Evolutionary conservation across 805 yeast genomes (phyloP).

Genomic region (Cyberlindnera mycetangii): DNA sequence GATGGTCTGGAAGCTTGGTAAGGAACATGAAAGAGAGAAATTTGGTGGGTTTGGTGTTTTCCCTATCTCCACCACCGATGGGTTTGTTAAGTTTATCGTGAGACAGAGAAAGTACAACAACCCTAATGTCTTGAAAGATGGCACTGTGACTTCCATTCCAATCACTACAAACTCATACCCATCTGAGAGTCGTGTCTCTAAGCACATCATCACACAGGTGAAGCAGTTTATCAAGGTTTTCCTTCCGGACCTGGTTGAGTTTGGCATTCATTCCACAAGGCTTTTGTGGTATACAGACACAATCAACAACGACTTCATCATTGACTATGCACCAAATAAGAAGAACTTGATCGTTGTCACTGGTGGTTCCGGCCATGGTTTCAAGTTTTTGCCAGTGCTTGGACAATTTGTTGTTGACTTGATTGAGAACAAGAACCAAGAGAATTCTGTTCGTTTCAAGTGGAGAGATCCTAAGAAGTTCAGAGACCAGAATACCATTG

Average conservation of each 20-base stretch:
- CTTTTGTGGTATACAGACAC: constrained; percentile 40
- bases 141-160: constrained; percentile 32
- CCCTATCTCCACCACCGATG: constrained; percentile 31
- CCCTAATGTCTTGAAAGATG: constrained; percentile 24
- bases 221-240: constrained; percentile 18
- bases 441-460: constrained; percentile 30
- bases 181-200: constrained; percentile 25
- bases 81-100: constrained; percentile 34
- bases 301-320: constrained; percentile 31
- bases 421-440: constrained; percentile 32
- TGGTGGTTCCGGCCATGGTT: constrained; percentile 37
- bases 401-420: constrained; percentile 33
- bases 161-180: constrained; percentile 27
- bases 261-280: constrained; percentile 22
- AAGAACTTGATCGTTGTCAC: constrained; percentile 31
- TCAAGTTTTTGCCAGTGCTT: constrained; percentile 34
- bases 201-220: constrained; percentile 28
- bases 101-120: constrained; percentile 37
- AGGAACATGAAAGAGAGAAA: constrained; percentile 29
- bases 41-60: constrained; percentile 35
- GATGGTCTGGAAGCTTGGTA: constrained; percentile 34
- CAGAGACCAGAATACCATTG: constrained; percentile 29
- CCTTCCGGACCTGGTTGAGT: constrained; percentile 19
- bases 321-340: constrained; percentile 28
- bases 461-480: constrained; percentile 32